Evolutionary conservation across 2,329 filamentous ascomycete genomes (phyloP).

Genomic region (Westerdykella ornata): DNA sequence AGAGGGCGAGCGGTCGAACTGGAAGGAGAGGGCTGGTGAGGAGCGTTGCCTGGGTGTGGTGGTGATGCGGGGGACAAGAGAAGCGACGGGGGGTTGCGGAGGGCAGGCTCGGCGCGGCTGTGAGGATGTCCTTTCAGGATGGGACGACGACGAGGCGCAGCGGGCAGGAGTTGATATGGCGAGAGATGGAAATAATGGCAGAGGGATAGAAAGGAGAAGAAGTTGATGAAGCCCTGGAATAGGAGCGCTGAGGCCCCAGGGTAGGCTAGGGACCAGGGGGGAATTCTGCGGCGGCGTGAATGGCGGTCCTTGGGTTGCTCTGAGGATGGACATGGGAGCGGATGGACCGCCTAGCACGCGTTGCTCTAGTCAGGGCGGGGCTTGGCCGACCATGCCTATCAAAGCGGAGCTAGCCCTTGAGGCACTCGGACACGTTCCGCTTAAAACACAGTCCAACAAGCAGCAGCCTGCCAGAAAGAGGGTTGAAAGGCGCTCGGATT

Average conservation of each 20-base stretch:
- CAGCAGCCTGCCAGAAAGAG: neutral
- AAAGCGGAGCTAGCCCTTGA: no score
- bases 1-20: slow-evolving; percentile 5
- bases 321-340: neutral
- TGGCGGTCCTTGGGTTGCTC: neutral
- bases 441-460: no score
- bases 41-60: no score
- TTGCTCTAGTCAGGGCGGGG: no score
- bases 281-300: neutral
- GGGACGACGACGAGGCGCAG: no score
- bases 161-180: neutral
- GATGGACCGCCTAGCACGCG: neutral
- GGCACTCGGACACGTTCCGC: no score
- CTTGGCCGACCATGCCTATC: no score
- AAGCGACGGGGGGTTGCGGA: no score
- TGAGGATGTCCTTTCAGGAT: no score
- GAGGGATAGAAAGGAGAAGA: neutral
- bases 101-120: no score
- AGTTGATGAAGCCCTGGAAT: neutral
- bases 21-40: no score
- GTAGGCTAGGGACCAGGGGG: neutral
- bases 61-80: no score
- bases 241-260: neutral
- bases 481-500: neutral
- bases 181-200: neutral